A percentile compares a stretch with the other conserved stretches of the same genome.
phyloP scores from a whole-genome alignment of 2,329 filamentous ascomycete genomes.

The Aspergillus sp. region DNA sequence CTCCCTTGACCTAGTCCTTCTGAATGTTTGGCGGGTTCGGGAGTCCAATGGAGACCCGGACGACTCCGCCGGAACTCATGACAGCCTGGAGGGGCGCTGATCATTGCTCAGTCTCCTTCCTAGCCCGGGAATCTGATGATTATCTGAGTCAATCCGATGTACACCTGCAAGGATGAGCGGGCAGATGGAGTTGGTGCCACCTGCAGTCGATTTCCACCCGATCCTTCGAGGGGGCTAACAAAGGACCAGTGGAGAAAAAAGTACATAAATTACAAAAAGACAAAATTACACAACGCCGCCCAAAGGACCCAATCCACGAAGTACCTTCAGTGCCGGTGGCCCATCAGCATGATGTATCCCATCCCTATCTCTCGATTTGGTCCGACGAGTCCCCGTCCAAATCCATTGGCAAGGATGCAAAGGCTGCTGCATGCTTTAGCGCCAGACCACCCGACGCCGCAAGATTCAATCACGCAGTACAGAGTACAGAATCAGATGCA shows the following conservation, averaged over 20 bases:
- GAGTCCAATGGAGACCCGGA: background rate
- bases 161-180: conserved; percentile 18
- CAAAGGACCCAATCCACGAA: background rate
- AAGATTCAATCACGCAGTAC: conserved; percentile 12
- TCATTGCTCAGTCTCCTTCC: conserved; percentile 9
- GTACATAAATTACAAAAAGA: background rate
- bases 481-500: conserved; percentile 9
- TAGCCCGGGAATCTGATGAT: conserved; percentile 5
- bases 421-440: background rate
- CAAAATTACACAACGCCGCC: conserved; percentile 11
- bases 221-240: conserved; percentile 5
- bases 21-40: conserved; percentile 11
- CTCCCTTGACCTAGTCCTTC: conserved; percentile 4
- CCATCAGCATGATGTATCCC: background rate
- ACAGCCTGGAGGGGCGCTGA: conserved; percentile 11
- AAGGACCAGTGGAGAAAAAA: background rate
- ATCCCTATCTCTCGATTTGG: conserved; percentile 1
- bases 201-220: conserved; percentile 5
- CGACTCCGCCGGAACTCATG: conserved; percentile 1
- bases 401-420: background rate
- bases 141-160: conserved; percentile 10
- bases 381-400: background rate
- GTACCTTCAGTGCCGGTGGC: background rate
- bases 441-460: background rate
- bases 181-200: conserved; percentile 1